A percentile compares a stretch with the other conserved stretches of the same genome.
Conservation (phyloP, 192 early-diverging fungal genomes). For the Paraglomus brasilianum region DNA sequence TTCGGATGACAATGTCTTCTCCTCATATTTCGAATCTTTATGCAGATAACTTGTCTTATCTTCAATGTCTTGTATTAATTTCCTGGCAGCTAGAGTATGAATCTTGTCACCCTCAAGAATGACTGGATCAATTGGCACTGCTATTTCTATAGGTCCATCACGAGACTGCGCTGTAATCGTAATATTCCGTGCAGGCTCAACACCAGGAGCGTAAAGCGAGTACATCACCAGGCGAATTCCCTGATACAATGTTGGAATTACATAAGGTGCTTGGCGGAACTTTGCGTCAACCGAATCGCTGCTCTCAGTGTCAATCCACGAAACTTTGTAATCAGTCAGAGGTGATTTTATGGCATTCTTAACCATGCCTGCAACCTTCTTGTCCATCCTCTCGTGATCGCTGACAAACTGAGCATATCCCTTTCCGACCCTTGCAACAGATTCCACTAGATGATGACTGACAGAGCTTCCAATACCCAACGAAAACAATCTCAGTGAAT, state of each 20-base stretch:
- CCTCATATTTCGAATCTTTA: neutral
- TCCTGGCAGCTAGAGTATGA: slow-evolving; percentile 23
- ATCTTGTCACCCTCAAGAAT: slow-evolving; percentile 9
- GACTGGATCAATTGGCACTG: slow-evolving; percentile 16
- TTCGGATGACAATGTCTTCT: neutral
- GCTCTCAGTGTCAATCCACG: neutral
- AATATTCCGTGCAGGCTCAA: slow-evolving; percentile 6
- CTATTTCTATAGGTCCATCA: slow-evolving; percentile 16
- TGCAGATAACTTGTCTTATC: slow-evolving; percentile 24
- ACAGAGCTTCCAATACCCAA: slow-evolving; percentile 50
- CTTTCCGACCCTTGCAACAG: slow-evolving; percentile 47
- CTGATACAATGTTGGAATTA: slow-evolving; percentile 13
- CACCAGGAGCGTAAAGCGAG: neutral
- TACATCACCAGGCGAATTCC: slow-evolving; percentile 23
- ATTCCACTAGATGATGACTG: slow-evolving; percentile 50
- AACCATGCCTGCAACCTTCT: slow-evolving; percentile 53
- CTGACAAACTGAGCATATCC: slow-evolving; percentile 51
- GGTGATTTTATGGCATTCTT: slow-evolving; percentile 47
- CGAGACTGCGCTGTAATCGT: slow-evolving; percentile 7
- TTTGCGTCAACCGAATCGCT: neutral
- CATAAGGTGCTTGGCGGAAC: slow-evolving; percentile 6
- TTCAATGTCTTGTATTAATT: slow-evolving; percentile 29
- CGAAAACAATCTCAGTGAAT: slow-evolving; percentile 44
- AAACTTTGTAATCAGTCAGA: slow-evolving; percentile 46
- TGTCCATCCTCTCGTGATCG: slow-evolving; percentile 48